Conservation (phyloP, 169 alveolate genomes). For the Cytauxzoon felis region DNA sequence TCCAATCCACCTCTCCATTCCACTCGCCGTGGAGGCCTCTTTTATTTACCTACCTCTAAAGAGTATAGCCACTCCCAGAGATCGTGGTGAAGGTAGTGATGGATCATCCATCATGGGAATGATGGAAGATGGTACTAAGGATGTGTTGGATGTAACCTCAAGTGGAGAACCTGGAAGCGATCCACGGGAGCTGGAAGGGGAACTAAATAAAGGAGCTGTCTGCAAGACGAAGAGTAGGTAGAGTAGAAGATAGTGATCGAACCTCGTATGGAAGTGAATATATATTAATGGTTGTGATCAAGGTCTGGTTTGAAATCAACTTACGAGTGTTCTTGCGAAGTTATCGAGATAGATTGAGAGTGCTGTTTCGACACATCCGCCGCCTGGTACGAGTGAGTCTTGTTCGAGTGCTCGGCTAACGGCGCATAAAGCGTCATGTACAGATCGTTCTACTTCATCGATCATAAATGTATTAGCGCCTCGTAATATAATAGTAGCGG, state of each 20-base stretch:
- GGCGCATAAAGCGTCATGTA: conserved; percentile 97
- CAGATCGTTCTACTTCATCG: conserved; percentile 95
- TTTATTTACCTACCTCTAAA: too few relatives aligned
- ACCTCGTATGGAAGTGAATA: neutral
- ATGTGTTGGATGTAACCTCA: too few relatives aligned
- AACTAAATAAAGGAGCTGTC: too few relatives aligned
- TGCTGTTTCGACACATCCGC: conserved; percentile 99
- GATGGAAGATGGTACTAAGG: too few relatives aligned
- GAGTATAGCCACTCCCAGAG: too few relatives aligned
- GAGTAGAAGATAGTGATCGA: too few relatives aligned
- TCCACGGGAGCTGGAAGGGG: too few relatives aligned
- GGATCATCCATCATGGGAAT: too few relatives aligned
- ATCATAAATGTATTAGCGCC: conserved; percentile 98
- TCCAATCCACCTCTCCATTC: too few relatives aligned
- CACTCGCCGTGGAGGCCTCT: too few relatives aligned
- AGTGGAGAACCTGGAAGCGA: too few relatives aligned
- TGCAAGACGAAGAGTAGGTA: too few relatives aligned
- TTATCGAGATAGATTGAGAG: conserved; percentile 93
- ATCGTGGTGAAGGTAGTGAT: neutral
- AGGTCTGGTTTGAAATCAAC: neutral
- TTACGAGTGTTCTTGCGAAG: conserved; percentile 89
- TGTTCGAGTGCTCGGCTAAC: conserved; percentile 89
- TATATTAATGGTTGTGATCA: neutral
- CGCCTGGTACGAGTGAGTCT: conserved; percentile 90
- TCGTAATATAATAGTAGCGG: conserved; percentile 87